Evolutionary conservation across 2,329 filamentous ascomycete species (phyloP), one percentile per base, ranked within the genome.

Genomic region (Eutypa lata): DNA sequence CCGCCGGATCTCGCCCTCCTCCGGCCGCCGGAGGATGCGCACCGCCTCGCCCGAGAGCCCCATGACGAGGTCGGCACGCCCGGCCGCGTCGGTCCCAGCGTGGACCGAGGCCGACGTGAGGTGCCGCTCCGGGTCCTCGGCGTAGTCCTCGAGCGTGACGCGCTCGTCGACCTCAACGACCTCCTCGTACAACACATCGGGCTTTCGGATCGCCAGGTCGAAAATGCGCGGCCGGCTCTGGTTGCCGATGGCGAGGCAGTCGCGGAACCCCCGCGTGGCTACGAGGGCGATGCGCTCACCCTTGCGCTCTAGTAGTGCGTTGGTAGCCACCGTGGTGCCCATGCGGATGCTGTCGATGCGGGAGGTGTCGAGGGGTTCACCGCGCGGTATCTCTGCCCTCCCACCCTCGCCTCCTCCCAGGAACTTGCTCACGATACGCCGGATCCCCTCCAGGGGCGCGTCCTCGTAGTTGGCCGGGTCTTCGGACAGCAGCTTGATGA

Each of bases 251-350:
- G 86, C 81, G 22, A 96, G 76, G 61, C 90, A 95, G 69, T 97
- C 91, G 61, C 84, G 87, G 76, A 96, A 96, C 0, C 92, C 92
- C 60, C 86, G 87, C 1, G 90, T 96, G 11, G 95, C 90, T 1
- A 96, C 84, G 71, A 97, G 81, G 14, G 90, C 91, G 66, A 94
- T 93, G 61, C 84, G 85, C 73, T 96, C 91, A 47, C 92, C 92
- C 71, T 96, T 96, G 53, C 92, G 79, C 71, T 97, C 92, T 2
- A 97, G 78, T 52, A 97, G 73, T 0, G 92, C 92, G 69, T 97
- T 97, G 1, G 92, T 97, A 10, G 92, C 92, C 13, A 97, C 91
- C 0, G 92, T 97, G 1, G 92, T 97, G 44, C 92, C 92, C 92
- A 97, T 97, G 47, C 92, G 87, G 68, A 97, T 96, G 51, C 89